phyloP scores from a whole-genome alignment of 2,329 filamentous ascomycete species.

The Pseudocercospora fijiensis region DNA sequence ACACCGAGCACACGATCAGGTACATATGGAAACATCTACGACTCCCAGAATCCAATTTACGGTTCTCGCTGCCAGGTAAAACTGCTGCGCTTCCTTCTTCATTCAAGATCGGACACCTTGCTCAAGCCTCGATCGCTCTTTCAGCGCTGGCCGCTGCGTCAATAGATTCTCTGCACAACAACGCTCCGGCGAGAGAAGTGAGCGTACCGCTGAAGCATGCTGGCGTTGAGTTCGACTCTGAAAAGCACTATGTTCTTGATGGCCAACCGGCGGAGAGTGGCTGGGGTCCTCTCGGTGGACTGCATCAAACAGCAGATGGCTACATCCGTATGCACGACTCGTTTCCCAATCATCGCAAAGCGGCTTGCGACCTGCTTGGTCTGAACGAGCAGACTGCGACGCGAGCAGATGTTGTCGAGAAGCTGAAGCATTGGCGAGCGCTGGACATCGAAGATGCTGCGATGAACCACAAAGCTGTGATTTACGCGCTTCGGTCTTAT shows the following conservation, averaged over 20 bases:
- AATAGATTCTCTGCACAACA: constrained; percentile 42
- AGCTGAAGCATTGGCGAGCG: constrained; percentile 45
- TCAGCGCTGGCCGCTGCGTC: constrained; percentile 54
- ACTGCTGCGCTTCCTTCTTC: constrained; percentile 48
- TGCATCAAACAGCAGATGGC: constrained; percentile 54
- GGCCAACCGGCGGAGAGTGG: constrained; percentile 37
- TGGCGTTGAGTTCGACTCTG: constrained; percentile 55
- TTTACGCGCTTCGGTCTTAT: constrained; percentile 53
- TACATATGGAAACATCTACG: constrained; percentile 37
- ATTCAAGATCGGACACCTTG: constrained; percentile 55
- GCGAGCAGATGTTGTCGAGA: constrained; percentile 43
- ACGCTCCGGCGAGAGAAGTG: constrained; percentile 39
- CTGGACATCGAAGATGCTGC: constrained; percentile 52
- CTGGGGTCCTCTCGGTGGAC: constrained; percentile 51
- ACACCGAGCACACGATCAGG: constrained; percentile 31
- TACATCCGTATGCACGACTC: constrained; percentile 57
- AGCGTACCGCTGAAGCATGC: constrained; percentile 50
- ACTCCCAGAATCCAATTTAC: constrained; percentile 16
- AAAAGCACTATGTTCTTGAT: constrained; percentile 50
- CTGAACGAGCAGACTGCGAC: constrained; percentile 36
- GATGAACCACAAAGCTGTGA: constrained; percentile 44
- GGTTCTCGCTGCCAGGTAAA: constrained; percentile 28
- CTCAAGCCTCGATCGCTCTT: constrained; percentile 53
- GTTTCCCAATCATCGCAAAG: constrained; percentile 53
- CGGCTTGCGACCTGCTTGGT: constrained; percentile 47